Conservation (phyloP, 1,139 yeast species). For the Zygosaccharomyces pseudobailii region DNA sequence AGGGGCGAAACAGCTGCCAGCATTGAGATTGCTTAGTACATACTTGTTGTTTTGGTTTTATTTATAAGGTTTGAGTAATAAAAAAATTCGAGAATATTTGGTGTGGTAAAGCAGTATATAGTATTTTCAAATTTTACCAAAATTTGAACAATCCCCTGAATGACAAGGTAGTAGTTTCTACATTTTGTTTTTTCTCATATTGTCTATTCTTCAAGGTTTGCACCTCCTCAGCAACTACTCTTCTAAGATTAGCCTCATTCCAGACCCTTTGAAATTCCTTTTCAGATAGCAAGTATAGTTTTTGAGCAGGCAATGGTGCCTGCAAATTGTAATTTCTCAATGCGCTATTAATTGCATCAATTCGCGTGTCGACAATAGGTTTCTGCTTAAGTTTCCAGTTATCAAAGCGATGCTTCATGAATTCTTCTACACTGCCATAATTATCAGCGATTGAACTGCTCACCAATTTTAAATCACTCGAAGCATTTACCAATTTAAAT, state of each 20-base stretch:
- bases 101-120: no score
- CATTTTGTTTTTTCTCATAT: not conserved
- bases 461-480: constrained; percentile 1
- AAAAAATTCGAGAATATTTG: no score
- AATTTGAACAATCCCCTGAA: constrained; percentile 6
- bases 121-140: constrained; percentile 1
- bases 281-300: constrained; percentile 51
- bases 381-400: constrained; percentile 41
- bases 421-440: constrained; percentile 11
- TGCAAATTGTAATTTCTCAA: constrained; percentile 74
- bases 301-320: constrained; percentile 73
- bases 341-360: constrained; percentile 50
- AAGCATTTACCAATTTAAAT: not conserved
- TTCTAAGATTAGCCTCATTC: constrained; percentile 28
- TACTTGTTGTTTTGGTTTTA: not conserved
- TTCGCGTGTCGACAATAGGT: constrained; percentile 41
- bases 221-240: constrained; percentile 5
- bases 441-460: constrained; percentile 14
- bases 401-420: constrained; percentile 19
- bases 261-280: constrained; percentile 47
- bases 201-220: not conserved
- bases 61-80: not conserved
- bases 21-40: not conserved
- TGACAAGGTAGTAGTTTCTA: not conserved
- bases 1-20: constrained; percentile 1